Evolutionary conservation across 2,329 filamentous ascomycete genomes (phyloP).

Genomic region (Zarea fungicola): DNA sequence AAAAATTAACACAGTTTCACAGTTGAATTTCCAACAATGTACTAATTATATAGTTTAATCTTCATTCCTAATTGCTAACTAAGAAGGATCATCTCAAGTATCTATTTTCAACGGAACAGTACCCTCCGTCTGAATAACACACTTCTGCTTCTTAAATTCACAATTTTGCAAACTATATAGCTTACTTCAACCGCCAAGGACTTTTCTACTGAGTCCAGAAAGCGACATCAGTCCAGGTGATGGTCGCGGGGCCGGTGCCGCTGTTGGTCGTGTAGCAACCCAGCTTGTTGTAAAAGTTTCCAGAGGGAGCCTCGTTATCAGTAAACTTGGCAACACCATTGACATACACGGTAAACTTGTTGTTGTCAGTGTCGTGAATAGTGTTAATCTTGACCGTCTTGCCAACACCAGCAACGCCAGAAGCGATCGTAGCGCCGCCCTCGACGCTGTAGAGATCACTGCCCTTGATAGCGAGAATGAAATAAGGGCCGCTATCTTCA

Average conservation of each 20-base stretch:
- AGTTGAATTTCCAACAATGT: too few relatives aligned
- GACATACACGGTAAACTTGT: constrained; percentile 18
- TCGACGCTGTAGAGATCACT: constrained; percentile 18
- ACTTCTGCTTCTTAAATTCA: too few relatives aligned
- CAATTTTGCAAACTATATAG: too few relatives aligned
- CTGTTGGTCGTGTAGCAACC: constrained; percentile 19
- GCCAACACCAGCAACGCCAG: constrained; percentile 15
- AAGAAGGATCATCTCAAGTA: too few relatives aligned
- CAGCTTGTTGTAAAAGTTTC: constrained; percentile 21
- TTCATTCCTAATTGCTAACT: too few relatives aligned
- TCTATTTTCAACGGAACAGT: too few relatives aligned
- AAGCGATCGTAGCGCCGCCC: constrained; percentile 16
- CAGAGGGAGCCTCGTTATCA: constrained; percentile 17
- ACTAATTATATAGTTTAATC: too few relatives aligned
- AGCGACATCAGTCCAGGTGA: constrained; percentile 19
- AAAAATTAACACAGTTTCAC: too few relatives aligned
- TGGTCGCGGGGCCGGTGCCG: constrained; percentile 16
- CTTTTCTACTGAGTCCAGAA: too few relatives aligned
- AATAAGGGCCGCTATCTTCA: constrained; percentile 16
- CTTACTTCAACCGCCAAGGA: too few relatives aligned
- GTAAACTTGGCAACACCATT: constrained; percentile 17
- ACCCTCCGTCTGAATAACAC: too few relatives aligned
- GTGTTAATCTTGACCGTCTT: constrained; percentile 19
- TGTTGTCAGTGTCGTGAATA: constrained; percentile 18
- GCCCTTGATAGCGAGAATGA: constrained; percentile 17